Conservation (phyloP, 2,329 filamentous ascomycete genomes). For the Aspergillus arachidicola region DNA sequence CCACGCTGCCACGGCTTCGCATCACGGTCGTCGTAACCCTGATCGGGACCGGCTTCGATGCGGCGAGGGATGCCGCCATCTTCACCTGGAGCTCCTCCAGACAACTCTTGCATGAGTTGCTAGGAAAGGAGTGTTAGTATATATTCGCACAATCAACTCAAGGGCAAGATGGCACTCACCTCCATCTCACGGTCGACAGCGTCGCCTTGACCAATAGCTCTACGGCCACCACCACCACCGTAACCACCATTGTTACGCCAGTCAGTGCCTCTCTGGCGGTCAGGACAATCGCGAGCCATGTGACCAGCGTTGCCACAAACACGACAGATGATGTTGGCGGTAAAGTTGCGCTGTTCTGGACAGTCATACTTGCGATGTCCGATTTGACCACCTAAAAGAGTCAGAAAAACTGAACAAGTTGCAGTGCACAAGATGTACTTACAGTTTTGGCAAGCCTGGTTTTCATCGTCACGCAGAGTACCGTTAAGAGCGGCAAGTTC, state of each 20-base stretch:
- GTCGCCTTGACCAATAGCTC: constrained; percentile 75
- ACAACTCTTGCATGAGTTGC: constrained; percentile 98
- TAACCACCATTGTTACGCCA: constrained; percentile 78
- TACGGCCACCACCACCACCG: constrained; percentile 50
- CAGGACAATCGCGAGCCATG: constrained; percentile 97
- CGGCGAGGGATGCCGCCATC: constrained; percentile 68
- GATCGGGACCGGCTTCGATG: constrained; percentile 80
- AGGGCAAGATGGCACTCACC: constrained; percentile 56
- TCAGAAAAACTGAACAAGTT: background rate
- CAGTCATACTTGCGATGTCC: constrained; percentile 99
- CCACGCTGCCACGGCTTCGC: constrained; percentile 85
- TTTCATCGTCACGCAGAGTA: constrained; percentile 97
- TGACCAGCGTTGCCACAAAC: constrained; percentile 97
- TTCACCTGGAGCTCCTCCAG: constrained; percentile 66
- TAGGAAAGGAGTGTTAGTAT: constrained; percentile 51
- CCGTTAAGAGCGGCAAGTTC: constrained; percentile 98
- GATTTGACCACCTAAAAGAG: constrained; percentile 76
- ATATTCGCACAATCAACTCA: background rate
- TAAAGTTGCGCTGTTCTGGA: constrained; percentile 95
- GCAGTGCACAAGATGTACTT: constrained; percentile 33
- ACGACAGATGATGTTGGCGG: constrained; percentile 98
- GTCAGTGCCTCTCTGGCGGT: constrained; percentile 84
- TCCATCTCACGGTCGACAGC: constrained; percentile 93
- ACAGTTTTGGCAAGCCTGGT: constrained; percentile 98
- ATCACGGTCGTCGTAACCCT: constrained; percentile 54